These are phyloP conservation scores for Chalaropsis ovoidea DNA, from an alignment of 2,329 filamentous ascomycete genomes.

Conservation along the genomic window DNA sequence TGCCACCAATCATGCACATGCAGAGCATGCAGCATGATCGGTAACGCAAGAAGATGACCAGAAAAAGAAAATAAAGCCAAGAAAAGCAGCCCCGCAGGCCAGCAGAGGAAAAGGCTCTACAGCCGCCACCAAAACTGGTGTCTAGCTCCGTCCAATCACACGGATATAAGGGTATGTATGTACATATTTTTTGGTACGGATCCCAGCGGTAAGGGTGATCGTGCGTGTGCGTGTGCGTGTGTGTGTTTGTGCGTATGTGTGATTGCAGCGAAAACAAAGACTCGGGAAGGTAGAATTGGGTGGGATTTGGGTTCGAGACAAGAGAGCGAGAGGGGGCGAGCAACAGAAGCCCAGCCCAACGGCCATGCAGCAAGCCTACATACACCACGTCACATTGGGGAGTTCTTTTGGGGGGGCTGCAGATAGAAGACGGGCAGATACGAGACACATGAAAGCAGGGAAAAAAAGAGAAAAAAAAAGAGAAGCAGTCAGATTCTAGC, in stretches of 20 bases:
- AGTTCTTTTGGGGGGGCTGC: background rate
- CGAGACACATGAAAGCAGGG: background rate
- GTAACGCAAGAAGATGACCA: background rate
- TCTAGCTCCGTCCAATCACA: background rate
- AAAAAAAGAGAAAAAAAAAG: background rate
- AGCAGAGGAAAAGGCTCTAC: background rate
- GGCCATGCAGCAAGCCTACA: slow-evolving; percentile 2
- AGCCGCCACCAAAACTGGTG: background rate
- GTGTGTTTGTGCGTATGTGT: background rate
- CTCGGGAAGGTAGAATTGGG: slow-evolving; percentile 4
- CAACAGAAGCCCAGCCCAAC: background rate
- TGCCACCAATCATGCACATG: slow-evolving; percentile 8
- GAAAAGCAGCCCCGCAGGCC: background rate
- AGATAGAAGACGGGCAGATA: slow-evolving; percentile 1
- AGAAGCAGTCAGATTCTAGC: background rate
- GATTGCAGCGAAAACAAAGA: background rate
- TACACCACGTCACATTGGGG: background rate
- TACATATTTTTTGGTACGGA: slow-evolving; percentile 5
- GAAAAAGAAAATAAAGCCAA: slow-evolving; percentile 3
- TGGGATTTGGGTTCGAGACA: background rate
- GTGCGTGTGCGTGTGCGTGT: background rate
- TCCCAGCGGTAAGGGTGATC: slow-evolving; percentile 8
- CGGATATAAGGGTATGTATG: slow-evolving; percentile 3
- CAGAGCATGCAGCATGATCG: slow-evolving; percentile 7
- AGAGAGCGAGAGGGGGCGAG: background rate